Conservation (phyloP, 2,329 filamentous ascomycete genomes). For the Knufia fluminis region DNA sequence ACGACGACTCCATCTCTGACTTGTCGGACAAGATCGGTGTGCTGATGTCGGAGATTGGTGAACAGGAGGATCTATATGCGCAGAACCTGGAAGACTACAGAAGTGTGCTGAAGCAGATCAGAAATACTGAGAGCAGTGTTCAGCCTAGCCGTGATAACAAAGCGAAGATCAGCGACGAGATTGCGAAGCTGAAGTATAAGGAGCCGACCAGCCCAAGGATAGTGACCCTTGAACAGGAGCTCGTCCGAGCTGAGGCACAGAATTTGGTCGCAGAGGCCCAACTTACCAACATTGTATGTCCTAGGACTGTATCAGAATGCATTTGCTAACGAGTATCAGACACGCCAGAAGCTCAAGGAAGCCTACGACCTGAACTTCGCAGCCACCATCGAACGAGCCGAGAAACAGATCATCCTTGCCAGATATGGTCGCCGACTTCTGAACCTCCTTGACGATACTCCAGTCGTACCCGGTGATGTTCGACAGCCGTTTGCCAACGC, state of each 20-base stretch:
- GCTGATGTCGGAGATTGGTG: slow-evolving; percentile 80
- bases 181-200: slow-evolving; percentile 82
- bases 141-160: slow-evolving; percentile 85
- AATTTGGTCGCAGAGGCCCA: slow-evolving; percentile 94
- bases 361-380: slow-evolving; percentile 82
- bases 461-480: slow-evolving; percentile 76
- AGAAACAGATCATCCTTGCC: slow-evolving; percentile 92
- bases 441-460: slow-evolving; percentile 77
- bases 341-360: slow-evolving; percentile 91
- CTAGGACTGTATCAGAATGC: neutral
- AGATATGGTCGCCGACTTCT: slow-evolving; percentile 80
- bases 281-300: slow-evolving; percentile 78
- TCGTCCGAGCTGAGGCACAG: slow-evolving; percentile 91
- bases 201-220: slow-evolving; percentile 77
- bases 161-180: slow-evolving; percentile 82
- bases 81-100: slow-evolving; percentile 81
- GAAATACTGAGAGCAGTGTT: slow-evolving; percentile 91
- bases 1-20: slow-evolving; percentile 78
- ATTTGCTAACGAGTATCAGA: slow-evolving; percentile 43
- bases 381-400: slow-evolving; percentile 86
- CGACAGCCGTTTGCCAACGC: slow-evolving; percentile 58
- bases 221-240: slow-evolving; percentile 84
- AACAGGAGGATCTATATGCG: slow-evolving; percentile 84
- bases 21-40: slow-evolving; percentile 94
- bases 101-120: slow-evolving; percentile 74